Evolutionary conservation across 768 basidiomycete species (phyloP).

Genomic region (Collybia nuda): DNA sequence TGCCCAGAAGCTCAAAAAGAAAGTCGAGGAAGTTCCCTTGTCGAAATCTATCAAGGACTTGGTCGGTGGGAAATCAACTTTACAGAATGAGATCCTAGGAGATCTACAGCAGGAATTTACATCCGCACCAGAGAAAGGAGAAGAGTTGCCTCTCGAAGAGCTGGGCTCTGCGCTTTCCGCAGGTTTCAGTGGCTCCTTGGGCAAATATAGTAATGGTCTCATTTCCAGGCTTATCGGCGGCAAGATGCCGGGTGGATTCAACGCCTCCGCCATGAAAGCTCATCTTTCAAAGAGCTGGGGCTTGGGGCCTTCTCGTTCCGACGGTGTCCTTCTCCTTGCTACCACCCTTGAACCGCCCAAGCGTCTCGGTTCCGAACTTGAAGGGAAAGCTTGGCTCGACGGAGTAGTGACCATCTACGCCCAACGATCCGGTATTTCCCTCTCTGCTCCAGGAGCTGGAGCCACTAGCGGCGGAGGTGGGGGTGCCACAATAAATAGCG

Average conservation of each 20-base stretch:
- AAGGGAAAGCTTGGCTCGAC: constrained; percentile 95
- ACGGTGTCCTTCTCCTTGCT: constrained; percentile 86
- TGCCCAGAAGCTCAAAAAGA: constrained; percentile 98
- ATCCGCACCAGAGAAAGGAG: constrained; percentile 96
- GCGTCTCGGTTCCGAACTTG: constrained; percentile 85
- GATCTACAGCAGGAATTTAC: constrained; percentile 95
- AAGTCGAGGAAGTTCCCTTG: constrained; percentile 81
- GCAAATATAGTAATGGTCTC: constrained; percentile 91
- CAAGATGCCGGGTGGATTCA: constrained; percentile 99
- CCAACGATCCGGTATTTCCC: constrained; percentile 82
- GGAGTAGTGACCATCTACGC: constrained; percentile 82
- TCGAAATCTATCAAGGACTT: constrained; percentile 98
- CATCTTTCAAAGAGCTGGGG: constrained; percentile 95
- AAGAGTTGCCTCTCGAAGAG: constrained; percentile 95
- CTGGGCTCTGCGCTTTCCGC: constrained; percentile 81
- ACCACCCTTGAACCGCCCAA: constrained; percentile 94
- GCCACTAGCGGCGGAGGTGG: constrained; percentile 63
- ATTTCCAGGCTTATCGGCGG: constrained; percentile 89
- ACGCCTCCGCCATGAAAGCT: constrained; percentile 84
- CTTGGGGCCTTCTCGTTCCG: constrained; percentile 85
- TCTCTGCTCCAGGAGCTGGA: constrained; percentile 66
- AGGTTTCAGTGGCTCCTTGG: constrained; percentile 83
- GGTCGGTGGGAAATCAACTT: constrained; percentile 96
- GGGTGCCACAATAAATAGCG: constrained; percentile 95
- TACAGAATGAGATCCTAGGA: constrained; percentile 98